These are phyloP conservation scores for Melampsora medusae DNA, from an alignment of 1,284 basidiomycete genomes.

Conservation along the genomic window DNA sequence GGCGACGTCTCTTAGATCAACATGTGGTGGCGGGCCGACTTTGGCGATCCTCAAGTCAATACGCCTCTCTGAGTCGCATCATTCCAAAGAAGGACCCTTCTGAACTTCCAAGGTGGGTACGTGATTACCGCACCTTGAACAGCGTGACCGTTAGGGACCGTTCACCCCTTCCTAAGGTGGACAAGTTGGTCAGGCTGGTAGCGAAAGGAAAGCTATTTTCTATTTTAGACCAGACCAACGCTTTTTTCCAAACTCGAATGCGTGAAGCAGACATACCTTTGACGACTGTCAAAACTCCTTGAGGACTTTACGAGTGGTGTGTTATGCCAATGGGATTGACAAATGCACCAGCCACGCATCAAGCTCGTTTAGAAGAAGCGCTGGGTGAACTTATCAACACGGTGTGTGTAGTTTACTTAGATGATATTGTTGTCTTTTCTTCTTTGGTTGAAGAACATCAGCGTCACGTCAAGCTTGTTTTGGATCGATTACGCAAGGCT, in stretches of 20 bases:
- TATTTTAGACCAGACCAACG: slow-evolving; percentile 58
- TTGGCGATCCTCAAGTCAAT: slow-evolving; percentile 43
- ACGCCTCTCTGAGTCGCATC: slow-evolving; percentile 7
- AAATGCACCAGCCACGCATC: slow-evolving; percentile 54
- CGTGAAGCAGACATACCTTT: slow-evolving; percentile 54
- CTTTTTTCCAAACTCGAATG: slow-evolving; percentile 58
- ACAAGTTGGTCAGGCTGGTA: slow-evolving; percentile 33
- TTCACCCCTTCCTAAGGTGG: slow-evolving; percentile 43
- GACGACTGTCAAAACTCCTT: slow-evolving; percentile 52
- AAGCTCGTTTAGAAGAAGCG: slow-evolving; percentile 43
- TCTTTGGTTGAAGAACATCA: not conserved
- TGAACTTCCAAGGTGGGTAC: too few relatives aligned
- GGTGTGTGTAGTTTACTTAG: slow-evolving; percentile 50
- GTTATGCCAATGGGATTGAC: slow-evolving; percentile 58
- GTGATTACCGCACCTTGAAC: slow-evolving; percentile 41
- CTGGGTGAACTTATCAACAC: slow-evolving; percentile 50
- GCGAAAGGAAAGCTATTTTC: slow-evolving; percentile 51
- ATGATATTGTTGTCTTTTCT: slow-evolving; percentile 23
- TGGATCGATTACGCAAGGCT: not conserved
- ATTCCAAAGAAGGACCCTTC: too few relatives aligned
- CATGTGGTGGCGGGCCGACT: slow-evolving; percentile 39
- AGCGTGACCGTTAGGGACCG: slow-evolving; percentile 45
- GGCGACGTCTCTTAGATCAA: slow-evolving; percentile 41
- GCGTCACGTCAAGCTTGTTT: not conserved
- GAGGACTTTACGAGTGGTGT: slow-evolving; percentile 55